Evolutionary conservation across 305 asterid genomes (phyloP).

Genomic region (Fraxinus nigra): DNA sequence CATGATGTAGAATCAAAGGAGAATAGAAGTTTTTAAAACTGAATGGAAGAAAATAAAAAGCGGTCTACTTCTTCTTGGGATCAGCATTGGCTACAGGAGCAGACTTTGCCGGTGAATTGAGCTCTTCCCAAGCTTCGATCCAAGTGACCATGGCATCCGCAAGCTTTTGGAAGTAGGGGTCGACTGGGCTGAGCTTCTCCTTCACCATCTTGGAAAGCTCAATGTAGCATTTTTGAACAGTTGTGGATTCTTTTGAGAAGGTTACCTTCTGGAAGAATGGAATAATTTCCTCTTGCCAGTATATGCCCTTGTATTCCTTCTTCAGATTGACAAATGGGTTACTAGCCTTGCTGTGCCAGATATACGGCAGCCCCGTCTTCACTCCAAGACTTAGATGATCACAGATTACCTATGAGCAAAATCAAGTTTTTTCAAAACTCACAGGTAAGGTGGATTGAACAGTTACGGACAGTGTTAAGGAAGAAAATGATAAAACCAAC

Average conservation of each 20-base stretch:
- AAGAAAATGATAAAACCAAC: background rate
- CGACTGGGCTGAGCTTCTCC: constrained; percentile 43
- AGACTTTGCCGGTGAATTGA: constrained; percentile 32
- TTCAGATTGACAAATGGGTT: constrained; percentile 58
- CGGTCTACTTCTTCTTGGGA: constrained; percentile 34
- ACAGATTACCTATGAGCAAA: constrained; percentile 38
- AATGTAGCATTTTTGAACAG: constrained; percentile 52
- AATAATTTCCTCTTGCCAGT: constrained; percentile 62
- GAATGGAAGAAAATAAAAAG: background rate
- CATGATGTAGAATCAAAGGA: background rate
- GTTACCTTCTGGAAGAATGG: constrained; percentile 50
- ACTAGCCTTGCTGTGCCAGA: constrained; percentile 71
- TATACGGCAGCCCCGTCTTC: constrained; percentile 57
- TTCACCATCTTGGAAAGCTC: constrained; percentile 56
- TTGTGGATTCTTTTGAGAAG: constrained; percentile 42
- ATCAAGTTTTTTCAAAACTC: background rate
- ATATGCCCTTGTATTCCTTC: constrained; percentile 58
- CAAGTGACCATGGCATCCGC: constrained; percentile 57
- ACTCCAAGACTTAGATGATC: constrained; percentile 58
- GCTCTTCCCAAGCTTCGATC: constrained; percentile 54
- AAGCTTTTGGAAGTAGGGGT: constrained; percentile 52
- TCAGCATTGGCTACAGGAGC: constrained; percentile 19
- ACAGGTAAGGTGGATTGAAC: background rate
- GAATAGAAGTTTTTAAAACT: background rate
- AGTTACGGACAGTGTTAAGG: background rate